Base-by-base conservation (phyloP, 352 stramenopile species). In the Pythium coloratum region DNA sequence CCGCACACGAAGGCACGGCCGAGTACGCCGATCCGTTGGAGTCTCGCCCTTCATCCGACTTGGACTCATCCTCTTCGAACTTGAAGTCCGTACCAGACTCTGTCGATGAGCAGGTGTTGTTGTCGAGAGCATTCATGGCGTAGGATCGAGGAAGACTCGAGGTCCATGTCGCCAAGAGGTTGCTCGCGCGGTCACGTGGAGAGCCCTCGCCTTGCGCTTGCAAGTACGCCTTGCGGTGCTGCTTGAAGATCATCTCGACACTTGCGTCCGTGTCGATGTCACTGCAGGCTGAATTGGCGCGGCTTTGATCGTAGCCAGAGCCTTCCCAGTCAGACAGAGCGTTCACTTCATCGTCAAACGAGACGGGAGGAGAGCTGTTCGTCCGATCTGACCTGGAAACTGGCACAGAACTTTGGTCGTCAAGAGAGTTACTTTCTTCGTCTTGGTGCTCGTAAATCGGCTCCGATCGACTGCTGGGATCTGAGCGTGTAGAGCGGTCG, bases 21-120 rank as follows among this genome's bases (percentile, higher is more conserved):
- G 57, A 66, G 58, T 66, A 66, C 50, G 42, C 33, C 5, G 65
- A 71, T 20, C 57, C 65, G 33, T 63, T 63, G 18, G 65, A 71
- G 44, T 63, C 63, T 33, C 63, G 55, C 8, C 55, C 54, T 9
- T 33, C 34, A 28, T 28, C 49, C 20, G 38, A 55, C 24, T 49
- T 28, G 16, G 46, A 64, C 12, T 54, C 53, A 14, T 65, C 50
- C 7, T 62, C 55, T 18, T 59, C 64, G 28, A 53, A 53, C 46
- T 53, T 53, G 46, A 53, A 53, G 2, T 60, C 46, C 10, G 33
- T 53, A 26, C 44, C 34, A 33, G 9, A 54, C 4, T 59, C 55
- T 1, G 20, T 30, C 2, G n/a, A n/a, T 32, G 46, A 53, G 18
- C n/a, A 30, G 46, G 46, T 53, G 3, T 3, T 53, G n/a, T 53